Evolutionary conservation across 495 filamentous ascomycete genomes (phyloP).

Genomic region (Tetracladium marchalianum): DNA sequence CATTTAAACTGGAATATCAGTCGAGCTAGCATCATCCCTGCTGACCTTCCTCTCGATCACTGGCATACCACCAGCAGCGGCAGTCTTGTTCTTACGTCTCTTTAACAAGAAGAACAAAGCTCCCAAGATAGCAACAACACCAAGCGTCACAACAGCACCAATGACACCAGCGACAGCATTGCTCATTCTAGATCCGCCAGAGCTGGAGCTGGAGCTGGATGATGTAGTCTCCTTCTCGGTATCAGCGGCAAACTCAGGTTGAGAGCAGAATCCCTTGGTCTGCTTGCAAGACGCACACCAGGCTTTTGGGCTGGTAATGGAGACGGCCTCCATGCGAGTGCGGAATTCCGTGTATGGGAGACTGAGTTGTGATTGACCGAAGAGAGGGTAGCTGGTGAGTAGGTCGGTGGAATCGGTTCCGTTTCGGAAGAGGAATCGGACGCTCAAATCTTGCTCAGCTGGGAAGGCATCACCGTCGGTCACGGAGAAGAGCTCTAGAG

Average conservation of each 20-base stretch:
- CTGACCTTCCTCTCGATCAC: no score
- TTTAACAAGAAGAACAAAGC: slow-evolving; percentile 26
- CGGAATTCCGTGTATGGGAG: slow-evolving; percentile 57
- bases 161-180: slow-evolving; percentile 44
- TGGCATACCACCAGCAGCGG: no score
- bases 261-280: slow-evolving; percentile 45
- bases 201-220: neutral
- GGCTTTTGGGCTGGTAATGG: slow-evolving; percentile 44
- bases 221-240: slow-evolving; percentile 1
- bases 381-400: slow-evolving; percentile 54
- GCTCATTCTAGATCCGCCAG: slow-evolving; percentile 21
- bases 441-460: slow-evolving; percentile 44
- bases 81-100: neutral
- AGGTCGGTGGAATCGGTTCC: slow-evolving; percentile 45
- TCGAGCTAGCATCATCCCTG: no score
- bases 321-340: slow-evolving; percentile 46
- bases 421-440: slow-evolving; percentile 73
- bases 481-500: slow-evolving; percentile 68
- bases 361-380: slow-evolving; percentile 41
- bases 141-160: slow-evolving; percentile 37
- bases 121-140: slow-evolving; percentile 31
- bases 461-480: slow-evolving; percentile 37
- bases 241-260: slow-evolving; percentile 24
- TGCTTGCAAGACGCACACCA: slow-evolving; percentile 69
- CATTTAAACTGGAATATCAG: no score